These are phyloP conservation scores for Dichomitus squalens DNA, from an alignment of 1,284 basidiomycete genomes.

Conservation along the genomic window DNA sequence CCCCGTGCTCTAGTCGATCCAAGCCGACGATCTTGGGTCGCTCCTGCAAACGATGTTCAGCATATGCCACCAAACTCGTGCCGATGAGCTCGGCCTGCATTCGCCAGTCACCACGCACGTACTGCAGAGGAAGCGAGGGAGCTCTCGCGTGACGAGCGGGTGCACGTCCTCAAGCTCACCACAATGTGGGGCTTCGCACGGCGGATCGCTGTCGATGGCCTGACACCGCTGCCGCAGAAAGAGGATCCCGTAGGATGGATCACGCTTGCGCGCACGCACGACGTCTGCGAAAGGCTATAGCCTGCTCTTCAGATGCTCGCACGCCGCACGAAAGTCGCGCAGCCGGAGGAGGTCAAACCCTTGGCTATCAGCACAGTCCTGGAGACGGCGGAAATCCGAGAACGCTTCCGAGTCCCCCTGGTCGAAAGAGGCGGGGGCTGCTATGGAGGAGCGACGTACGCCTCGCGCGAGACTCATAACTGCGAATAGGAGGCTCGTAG, in stretches of 20 bases:
- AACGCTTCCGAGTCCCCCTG: slow-evolving; percentile 4
- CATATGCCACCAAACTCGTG: background rate
- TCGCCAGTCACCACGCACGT: background rate
- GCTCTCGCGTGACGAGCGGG: slow-evolving; percentile 8
- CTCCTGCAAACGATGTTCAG: slow-evolving; percentile 14
- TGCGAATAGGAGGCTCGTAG: background rate
- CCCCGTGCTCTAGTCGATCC: slow-evolving; percentile 16
- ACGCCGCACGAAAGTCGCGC: background rate
- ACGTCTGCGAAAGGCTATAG: slow-evolving; percentile 11
- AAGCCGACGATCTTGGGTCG: slow-evolving; percentile 10
- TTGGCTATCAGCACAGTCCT: slow-evolving; percentile 13
- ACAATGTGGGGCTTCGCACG: slow-evolving; percentile 18
- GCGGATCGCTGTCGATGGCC: background rate
- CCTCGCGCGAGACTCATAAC: background rate
- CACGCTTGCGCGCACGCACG: slow-evolving; percentile 8
- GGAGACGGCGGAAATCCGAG: slow-evolving; percentile 15
- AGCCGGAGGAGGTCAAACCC: slow-evolving; percentile 7
- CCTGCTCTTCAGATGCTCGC: slow-evolving; percentile 7
- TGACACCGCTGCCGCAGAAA: background rate
- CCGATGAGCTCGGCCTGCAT: background rate
- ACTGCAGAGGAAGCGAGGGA: background rate
- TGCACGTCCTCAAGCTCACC: slow-evolving; percentile 14
- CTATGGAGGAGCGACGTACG: too few relatives aligned
- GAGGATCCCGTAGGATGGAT: slow-evolving; percentile 10
- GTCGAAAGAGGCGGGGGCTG: too few relatives aligned